These are phyloP conservation scores for Nemania sp. DNA, from an alignment of 2,329 filamentous ascomycete genomes.

Conservation along the genomic window DNA sequence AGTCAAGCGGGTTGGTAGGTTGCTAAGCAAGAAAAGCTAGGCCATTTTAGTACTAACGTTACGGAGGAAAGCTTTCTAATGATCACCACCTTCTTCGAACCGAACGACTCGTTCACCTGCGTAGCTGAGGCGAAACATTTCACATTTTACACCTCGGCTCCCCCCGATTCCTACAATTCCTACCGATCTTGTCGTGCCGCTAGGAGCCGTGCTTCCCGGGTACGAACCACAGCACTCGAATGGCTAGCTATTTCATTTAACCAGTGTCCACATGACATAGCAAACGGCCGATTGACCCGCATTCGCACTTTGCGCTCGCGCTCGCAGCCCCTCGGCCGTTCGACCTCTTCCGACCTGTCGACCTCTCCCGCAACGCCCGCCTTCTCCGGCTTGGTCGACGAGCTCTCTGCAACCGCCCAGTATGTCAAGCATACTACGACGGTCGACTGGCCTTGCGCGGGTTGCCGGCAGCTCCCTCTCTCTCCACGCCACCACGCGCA, in stretches of 20 bases:
- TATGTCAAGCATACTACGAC: slow-evolving; percentile 41
- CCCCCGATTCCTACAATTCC: not conserved
- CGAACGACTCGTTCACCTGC: slow-evolving; percentile 11
- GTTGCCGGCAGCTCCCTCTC: slow-evolving; percentile 33
- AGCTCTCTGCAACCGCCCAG: slow-evolving; percentile 31
- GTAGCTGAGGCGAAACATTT: slow-evolving; percentile 27
- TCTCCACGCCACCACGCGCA: slow-evolving; percentile 31
- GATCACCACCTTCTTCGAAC: slow-evolving; percentile 30
- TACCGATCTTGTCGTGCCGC: too few relatives aligned
- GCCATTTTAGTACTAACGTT: slow-evolving; percentile 27
- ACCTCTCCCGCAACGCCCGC: slow-evolving; percentile 24
- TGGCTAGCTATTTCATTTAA: slow-evolving; percentile 1
- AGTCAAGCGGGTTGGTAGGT: too few relatives aligned
- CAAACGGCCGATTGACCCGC: slow-evolving; percentile 12
- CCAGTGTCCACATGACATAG: slow-evolving; percentile 31
- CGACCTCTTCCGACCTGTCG: slow-evolving; percentile 20
- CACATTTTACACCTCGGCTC: slow-evolving; percentile 5
- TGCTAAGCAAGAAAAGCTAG: slow-evolving; percentile 17
- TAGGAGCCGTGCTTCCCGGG: not conserved
- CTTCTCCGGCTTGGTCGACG: slow-evolving; percentile 27
- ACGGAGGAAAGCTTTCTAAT: slow-evolving; percentile 28
- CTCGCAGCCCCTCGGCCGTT: slow-evolving; percentile 1
- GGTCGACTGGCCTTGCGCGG: slow-evolving; percentile 36
- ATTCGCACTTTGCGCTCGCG: slow-evolving; percentile 11
- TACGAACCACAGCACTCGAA: not conserved